Base-by-base conservation (phyloP, 2,329 filamentous ascomycete genomes). In the Berkeleyomyces rouxiae region DNA sequence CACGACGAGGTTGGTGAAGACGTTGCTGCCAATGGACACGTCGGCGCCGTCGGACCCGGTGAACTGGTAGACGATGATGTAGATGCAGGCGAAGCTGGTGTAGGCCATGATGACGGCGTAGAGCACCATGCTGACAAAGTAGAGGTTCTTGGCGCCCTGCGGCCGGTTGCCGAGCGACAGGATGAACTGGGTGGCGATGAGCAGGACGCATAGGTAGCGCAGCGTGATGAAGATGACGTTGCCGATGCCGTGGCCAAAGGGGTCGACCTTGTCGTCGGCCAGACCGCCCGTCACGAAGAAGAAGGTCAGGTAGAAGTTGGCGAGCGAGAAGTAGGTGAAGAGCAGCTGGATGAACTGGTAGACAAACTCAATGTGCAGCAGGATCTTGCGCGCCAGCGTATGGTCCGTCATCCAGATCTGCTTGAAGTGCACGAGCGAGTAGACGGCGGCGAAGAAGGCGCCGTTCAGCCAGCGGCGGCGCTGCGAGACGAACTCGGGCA, bases 301-400 rank as follows among this genome's bases (percentile, higher is more conserved):
- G 76, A 99, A 99, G 64, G 91, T 95, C 61, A 99, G 84, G 73
- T 97, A 99, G 79, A 97, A 99, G 78, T 99, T 99, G 73, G 92
- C 91, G 47, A 99, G 83, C 9, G 92, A 96, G 77, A 99, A 97
- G 77, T 90, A 99, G 55, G 93, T 99, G 77, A 99, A 99, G 65
- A 95, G 74, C 11, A 99, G 82, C 70, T 90, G 88, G 68, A 97
- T 80, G 71, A 95, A 86, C 72, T 99, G 93, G 74, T 99, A 99
- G 68, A 96, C 73, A 71, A 96, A 96, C 72, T 99, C 93, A 68
- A 97, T 83, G 73, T 96, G 91, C 61, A 99, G 82, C 42, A 99
- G 80, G 33, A 95, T 80, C 74, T 99, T 99, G 68, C 93, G 87
- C 44, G 84, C 80, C 31, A 97, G 70, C 0, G 90, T 93, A 74